Conservation (phyloP, 768 basidiomycete genomes). For the Psilocybe tampanensis region DNA sequence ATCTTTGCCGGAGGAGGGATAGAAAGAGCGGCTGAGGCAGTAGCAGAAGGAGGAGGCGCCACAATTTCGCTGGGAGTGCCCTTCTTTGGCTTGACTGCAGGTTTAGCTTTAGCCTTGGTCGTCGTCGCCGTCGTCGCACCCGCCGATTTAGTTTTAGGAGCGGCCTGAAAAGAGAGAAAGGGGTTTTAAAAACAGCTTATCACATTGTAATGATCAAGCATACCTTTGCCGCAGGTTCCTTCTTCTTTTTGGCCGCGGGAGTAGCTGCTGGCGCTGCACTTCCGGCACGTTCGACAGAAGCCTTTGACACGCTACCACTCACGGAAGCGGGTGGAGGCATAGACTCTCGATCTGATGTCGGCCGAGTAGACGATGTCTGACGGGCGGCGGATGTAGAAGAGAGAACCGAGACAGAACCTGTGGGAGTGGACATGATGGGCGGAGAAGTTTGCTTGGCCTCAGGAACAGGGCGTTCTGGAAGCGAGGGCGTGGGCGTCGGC, state of each 20-base stretch:
- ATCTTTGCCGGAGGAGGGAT: slow-evolving; percentile 1
- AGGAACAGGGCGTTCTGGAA: slow-evolving; percentile 14
- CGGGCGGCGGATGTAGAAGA: slow-evolving; percentile 15
- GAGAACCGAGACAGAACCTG: slow-evolving; percentile 14
- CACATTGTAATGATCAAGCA: slow-evolving; percentile 13
- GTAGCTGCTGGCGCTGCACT: slow-evolving; percentile 18
- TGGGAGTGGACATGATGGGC: slow-evolving; percentile 13
- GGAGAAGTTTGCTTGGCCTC: slow-evolving; percentile 18
- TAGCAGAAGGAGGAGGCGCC: slow-evolving; percentile 10
- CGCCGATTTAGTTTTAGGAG: slow-evolving; percentile 21
- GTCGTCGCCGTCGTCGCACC: slow-evolving; percentile 14
- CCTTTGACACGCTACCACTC: slow-evolving; percentile 17
- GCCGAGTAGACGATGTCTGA: slow-evolving; percentile 21
- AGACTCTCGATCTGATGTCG: slow-evolving; percentile 50
- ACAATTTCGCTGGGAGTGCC: slow-evolving; percentile 24
- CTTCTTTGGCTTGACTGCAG: slow-evolving; percentile 22
- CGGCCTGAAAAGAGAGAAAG: slow-evolving; percentile 1
- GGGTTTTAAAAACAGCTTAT: neutral
- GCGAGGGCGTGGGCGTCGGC: slow-evolving; percentile 4
- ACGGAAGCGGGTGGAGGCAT: slow-evolving; percentile 56
- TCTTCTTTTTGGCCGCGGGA: slow-evolving; percentile 40
- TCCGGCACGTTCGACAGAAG: slow-evolving; percentile 22
- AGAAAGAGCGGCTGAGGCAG: neutral
- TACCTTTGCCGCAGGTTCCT: slow-evolving; percentile 41
- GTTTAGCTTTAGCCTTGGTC: slow-evolving; percentile 14